These are phyloP conservation scores for Pseudopyrenochaeta lycopersici DNA, from an alignment of 2,329 filamentous ascomycete species.

Conservation along the genomic window DNA sequence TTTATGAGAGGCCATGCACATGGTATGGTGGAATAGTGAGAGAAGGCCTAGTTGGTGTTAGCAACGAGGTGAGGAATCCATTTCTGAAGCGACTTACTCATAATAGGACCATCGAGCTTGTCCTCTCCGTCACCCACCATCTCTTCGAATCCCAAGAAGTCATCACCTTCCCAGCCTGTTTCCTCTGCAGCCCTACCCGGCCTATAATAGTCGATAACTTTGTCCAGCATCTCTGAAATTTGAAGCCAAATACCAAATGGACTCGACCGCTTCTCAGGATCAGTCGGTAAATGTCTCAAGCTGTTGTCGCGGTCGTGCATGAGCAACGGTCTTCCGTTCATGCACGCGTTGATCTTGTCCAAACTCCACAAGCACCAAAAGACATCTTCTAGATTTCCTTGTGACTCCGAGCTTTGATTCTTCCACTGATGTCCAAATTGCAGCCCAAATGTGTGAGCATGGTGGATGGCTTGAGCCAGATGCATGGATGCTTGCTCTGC, in stretches of 20 bases:
- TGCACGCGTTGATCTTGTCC: conserved; percentile 58
- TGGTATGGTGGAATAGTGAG: conserved; percentile 65
- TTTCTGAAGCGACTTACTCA: conserved; percentile 38
- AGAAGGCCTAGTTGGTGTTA: conserved; percentile 53
- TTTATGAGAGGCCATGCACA: conserved; percentile 66
- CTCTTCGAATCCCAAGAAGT: conserved; percentile 57
- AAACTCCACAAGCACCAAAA: conserved; percentile 62
- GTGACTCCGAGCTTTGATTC: conserved; percentile 48
- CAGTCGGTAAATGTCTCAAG: conserved; percentile 51
- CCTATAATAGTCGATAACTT: conserved; percentile 58
- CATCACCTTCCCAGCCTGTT: conserved; percentile 58
- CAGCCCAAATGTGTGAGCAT: conserved; percentile 59
- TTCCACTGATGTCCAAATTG: conserved; percentile 55
- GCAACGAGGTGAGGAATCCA: conserved; percentile 7
- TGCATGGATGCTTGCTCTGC: conserved; percentile 58
- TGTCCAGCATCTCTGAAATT: conserved; percentile 56
- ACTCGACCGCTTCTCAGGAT: conserved; percentile 55
- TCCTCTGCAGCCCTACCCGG: conserved; percentile 51
- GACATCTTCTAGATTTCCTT: conserved; percentile 54
- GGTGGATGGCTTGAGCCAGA: conserved; percentile 59
- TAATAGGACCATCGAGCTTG: conserved; percentile 46
- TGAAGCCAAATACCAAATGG: conserved; percentile 60
- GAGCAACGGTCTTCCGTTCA: conserved; percentile 57
- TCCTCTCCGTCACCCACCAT: conserved; percentile 53
- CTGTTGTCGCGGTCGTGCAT: conserved; percentile 60